Conservation (phyloP, 768 basidiomycete species). For the Dioszegia aurantiaca region DNA sequence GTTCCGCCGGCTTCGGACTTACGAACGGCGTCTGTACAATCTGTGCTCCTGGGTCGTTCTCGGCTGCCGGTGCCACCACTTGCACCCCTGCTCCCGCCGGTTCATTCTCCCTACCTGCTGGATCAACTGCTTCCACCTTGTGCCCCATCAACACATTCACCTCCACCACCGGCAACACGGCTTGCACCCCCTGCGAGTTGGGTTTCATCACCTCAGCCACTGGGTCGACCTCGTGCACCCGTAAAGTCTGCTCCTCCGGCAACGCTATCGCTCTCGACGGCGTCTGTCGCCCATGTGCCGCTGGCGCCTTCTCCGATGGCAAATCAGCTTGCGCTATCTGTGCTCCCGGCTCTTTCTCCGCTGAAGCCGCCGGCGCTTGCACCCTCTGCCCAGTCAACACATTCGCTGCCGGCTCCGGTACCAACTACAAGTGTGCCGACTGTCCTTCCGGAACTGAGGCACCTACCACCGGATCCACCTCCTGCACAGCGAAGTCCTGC, state of each 20-base stretch:
- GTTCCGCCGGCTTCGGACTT: not conserved
- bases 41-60: not conserved
- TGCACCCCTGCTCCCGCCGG: not conserved
- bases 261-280: not conserved
- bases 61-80: not conserved
- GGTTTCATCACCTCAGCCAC: not conserved
- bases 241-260: not conserved
- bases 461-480: not conserved
- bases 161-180: conserved; percentile 2
- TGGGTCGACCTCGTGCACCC: not conserved
- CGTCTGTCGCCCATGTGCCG: not conserved
- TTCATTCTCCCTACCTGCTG: not conserved
- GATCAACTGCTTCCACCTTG: not conserved
- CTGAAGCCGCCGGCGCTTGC: not conserved
- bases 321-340: not conserved
- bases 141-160: not conserved
- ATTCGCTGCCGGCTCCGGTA: not conserved
- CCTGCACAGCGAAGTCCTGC: too few species aligned
- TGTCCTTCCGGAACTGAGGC: not conserved
- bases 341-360: conserved; percentile 1
- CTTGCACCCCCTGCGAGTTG: not conserved
- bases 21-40: not conserved
- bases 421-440: not conserved
- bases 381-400: conserved; percentile 2
- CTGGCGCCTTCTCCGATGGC: conserved; percentile 4